Evolutionary conservation across 345 rosid species (phyloP), one percentile per base, ranked within the genome.

Genomic region (Populus simonii): DNA sequence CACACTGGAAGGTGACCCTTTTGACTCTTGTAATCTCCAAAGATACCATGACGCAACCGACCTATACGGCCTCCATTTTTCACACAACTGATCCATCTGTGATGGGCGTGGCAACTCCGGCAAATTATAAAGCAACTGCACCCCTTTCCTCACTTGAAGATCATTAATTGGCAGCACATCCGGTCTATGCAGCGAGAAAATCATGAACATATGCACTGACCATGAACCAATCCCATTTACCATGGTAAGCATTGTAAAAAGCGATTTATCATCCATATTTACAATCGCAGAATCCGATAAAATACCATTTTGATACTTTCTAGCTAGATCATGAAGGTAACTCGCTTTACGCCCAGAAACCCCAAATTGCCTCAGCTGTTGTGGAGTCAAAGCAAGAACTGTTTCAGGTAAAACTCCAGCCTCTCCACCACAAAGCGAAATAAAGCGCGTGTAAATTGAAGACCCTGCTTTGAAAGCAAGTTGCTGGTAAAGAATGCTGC

Each of bases 151-250:
- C 23, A 94, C 91, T 10, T 94, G 94, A 0, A 94, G 93, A 78
- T 96, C 98, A 36, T 92, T 94, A 80, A 92, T 90, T 2, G 99
- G 97, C 78, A 96, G 85, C 71, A 96, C 99, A 78, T 96, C 99
- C 0, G 97, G 99, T 83, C 98, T 89, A 70, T 92, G 99, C 69
- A 96, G 90, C 59, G 99, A 96, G 80, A 91, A 90, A 10, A 96
- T 96, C 99, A 94, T 94, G 74, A 96, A 94, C 97, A 96, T 94
- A 71, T 96, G 97, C 71, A 96, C 99, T 3, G 98, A 96, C 98
- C 99, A 96, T 6, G 99, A 92, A 6, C 99, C 99, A 36, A 96
- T 96, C 65, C 98, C 99, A 69, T 94, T 94, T 45, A 96, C 99
- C 98, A 96, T 96, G 1, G 99, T 96, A 47, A 96, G 88, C 99